Percentiles rank a stretch among this genome's conserved stretches.
Evolutionary conservation across 257 asterid species (phyloP).

Genomic region (Solanum ossicruentum): DNA sequence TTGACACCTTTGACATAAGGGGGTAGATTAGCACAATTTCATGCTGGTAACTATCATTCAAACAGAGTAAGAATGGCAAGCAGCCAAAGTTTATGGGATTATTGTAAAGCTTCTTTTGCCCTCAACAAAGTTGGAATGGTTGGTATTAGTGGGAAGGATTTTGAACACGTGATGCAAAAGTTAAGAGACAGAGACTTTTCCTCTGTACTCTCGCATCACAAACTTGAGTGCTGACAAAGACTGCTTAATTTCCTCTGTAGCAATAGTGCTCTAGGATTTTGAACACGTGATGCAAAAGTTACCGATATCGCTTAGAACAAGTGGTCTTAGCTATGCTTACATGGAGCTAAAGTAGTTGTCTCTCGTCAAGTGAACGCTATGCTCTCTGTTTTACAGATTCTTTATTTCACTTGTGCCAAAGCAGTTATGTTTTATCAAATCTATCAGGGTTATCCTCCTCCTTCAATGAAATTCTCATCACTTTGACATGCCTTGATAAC

Average conservation of each 20-base stretch:
- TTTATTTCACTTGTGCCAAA: not conserved
- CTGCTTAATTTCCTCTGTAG: not conserved
- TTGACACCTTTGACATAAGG: no score
- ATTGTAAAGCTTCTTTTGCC: not conserved
- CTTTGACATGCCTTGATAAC: not conserved
- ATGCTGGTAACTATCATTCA: not conserved
- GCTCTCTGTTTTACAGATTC: not conserved
- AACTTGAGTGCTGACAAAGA: not conserved
- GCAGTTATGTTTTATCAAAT: not conserved
- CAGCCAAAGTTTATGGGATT: not conserved
- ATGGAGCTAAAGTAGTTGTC: not conserved
- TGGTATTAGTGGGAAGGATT: not conserved
- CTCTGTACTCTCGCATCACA: no score
- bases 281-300: not conserved
- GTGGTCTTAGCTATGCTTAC: no score
- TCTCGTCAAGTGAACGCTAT: not conserved
- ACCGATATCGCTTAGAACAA: not conserved
- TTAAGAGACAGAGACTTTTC: no score
- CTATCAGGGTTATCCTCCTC: not conserved
- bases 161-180: no score
- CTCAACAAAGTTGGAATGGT: not conserved
- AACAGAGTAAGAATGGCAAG: not conserved
- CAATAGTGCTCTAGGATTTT: not conserved
- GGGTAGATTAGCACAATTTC: no score
- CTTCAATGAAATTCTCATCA: not conserved